Base-by-base conservation (phyloP, 2,329 filamentous ascomycete species). In the Neopestalotiopsis sp. region DNA sequence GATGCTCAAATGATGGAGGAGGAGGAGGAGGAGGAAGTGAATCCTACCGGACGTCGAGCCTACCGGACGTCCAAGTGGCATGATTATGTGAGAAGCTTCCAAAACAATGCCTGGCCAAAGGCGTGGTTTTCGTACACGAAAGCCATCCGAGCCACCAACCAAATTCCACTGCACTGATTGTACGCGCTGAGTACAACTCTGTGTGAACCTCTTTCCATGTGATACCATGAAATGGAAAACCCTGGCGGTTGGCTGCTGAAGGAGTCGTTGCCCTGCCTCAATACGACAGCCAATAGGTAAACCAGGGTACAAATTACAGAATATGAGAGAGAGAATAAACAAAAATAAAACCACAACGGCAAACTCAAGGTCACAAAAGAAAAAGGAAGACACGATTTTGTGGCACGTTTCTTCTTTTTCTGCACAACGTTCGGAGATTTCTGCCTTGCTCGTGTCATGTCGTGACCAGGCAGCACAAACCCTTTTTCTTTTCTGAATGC, bases 401-500 rank as follows among this genome's bases (percentile, higher is more conserved):
- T n/a, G n/a, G 45, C 45, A 52, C 45, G 14, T 17, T 17, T 52
- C 20, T 20, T n/a, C n/a, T 20, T 52, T 52, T 20, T 24, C 20
- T n/a, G 45, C 17, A 7, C 45, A 20, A 52, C 45, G 45, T 52
- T 38, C 59, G 59, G 59, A 62, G 32, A 34, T 62, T 62, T 62
- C 59, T 62, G 59, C 30, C 57, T 34, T 62, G n/a, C 28, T 17
- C 32, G 59, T 62, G 59, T 62, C 30, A 62, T 62, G 30, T 62
- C 32, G 59, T 52, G 45, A 38, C 45, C 45, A 20, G 20, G 45
- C 45, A 52, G 45, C 45, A 52, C 45, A 52, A 52, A 52, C 45
- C 24, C 24, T 28, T 28, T 28, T 28, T 28, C 24, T 28, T 28
- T 52, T 52, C 20, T 20, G 45, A 17, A 12, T 52, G 45, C 45